Conservation (phyloP, 208 protist genomes). For the Leishmania tropica region DNA sequence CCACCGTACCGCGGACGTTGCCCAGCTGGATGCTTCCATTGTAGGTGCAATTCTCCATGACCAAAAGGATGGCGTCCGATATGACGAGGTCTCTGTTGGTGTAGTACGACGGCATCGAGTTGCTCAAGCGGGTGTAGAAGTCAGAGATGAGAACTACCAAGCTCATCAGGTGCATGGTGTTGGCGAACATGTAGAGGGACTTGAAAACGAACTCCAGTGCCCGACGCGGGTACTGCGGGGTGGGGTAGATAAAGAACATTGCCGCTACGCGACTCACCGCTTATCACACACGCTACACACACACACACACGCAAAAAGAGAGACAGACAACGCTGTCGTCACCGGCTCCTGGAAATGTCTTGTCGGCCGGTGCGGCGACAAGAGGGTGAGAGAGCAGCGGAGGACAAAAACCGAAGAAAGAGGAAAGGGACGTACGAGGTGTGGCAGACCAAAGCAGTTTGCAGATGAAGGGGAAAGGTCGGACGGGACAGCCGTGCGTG, state of each 20-base stretch:
- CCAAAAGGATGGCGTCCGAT: conserved; percentile 33
- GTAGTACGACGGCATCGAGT: conserved; percentile 70
- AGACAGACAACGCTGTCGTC: not conserved
- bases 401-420: not conserved
- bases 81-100: conserved; percentile 38
- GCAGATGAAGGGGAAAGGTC: not conserved
- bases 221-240: conserved; percentile 68
- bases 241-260: conserved; percentile 85
- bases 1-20: conserved; percentile 31
- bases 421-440: not conserved
- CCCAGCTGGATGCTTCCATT: conserved; percentile 43
- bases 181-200: conserved; percentile 61
- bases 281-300: not conserved
- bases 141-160: conserved; percentile 69
- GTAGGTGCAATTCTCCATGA: conserved; percentile 73
- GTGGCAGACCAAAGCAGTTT: not conserved
- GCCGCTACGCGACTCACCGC: not conserved
- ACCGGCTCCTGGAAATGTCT: not conserved
- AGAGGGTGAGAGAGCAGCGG: not conserved
- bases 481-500: not conserved
- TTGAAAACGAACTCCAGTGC: conserved; percentile 71
- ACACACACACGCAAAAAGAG: not conserved
- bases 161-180: conserved; percentile 41
- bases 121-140: conserved; percentile 61
- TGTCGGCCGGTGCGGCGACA: not conserved